A percentile compares a stretch with the other conserved stretches of the same genome.
These are phyloP conservation scores for Penicillium roqueforti DNA, from an alignment of 495 filamentous ascomycete genomes.

Conservation along the genomic window DNA sequence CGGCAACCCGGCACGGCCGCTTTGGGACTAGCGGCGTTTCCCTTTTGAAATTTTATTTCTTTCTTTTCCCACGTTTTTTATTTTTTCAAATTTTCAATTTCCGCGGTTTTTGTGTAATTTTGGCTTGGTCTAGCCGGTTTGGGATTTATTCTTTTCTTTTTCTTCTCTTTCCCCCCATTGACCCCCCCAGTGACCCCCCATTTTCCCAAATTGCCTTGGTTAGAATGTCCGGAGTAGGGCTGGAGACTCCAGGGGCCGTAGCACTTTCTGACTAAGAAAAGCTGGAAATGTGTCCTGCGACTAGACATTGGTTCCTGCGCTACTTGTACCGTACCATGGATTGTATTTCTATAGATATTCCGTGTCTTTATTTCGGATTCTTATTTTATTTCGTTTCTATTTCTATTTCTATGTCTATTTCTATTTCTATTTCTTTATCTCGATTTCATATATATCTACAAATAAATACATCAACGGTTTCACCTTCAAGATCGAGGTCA, in stretches of 20 bases:
- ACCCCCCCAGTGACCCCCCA: background rate
- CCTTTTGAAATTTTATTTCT: conserved; percentile 11
- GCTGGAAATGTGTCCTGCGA: background rate
- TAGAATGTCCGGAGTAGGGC: no score
- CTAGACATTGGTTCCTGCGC: background rate
- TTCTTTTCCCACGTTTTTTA: conserved; percentile 9
- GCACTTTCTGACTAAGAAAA: conserved; percentile 5
- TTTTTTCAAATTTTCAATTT: conserved; percentile 5
- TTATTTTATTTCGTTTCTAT: no score
- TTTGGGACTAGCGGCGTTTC: conserved; percentile 24
- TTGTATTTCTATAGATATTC: background rate
- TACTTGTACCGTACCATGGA: no score
- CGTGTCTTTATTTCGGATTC: background rate
- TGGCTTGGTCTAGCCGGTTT: conserved; percentile 2
- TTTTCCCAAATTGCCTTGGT: conserved; percentile 1
- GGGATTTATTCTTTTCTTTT: background rate
- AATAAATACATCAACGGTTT: no score
- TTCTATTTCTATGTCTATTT: background rate
- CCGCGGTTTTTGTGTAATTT: background rate
- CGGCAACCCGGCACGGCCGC: conserved; percentile 24
- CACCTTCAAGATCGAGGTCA: background rate
- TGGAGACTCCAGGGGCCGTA: background rate
- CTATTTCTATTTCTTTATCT: no score
- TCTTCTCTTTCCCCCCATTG: background rate
- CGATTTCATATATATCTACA: no score